Evolutionary conservation across 345 rosid species (phyloP), one percentile per base, ranked within the genome.

Genomic region (Ailanthus altissimus): DNA sequence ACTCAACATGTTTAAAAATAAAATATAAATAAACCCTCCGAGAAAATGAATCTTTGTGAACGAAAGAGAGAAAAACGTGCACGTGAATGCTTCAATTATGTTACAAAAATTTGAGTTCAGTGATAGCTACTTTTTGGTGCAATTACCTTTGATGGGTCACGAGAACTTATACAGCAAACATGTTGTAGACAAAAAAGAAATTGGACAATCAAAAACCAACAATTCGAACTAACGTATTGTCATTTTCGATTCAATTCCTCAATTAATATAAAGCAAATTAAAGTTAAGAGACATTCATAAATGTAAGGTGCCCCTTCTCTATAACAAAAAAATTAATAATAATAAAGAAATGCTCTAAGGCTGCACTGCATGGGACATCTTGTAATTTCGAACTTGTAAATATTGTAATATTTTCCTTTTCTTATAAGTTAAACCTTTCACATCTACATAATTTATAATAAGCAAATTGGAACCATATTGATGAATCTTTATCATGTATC

Each of bases 211-310:
- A 20, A 53, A 42, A 6, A 0, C 40, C 16, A 8, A 13, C 40
- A 43, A 42, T 58, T 25, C 43, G 8, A 43, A 72, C 25, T 9
- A 43, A 72, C 8, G 23, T 42, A 57, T 8, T 9, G 67, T 72
- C 75, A 72, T 43, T 72, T 43, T 72, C 75, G 6, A 12, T 43
- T 58, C 49, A 15, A 23, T n/a, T n/a, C 5, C 38, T 67, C 59
- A 49, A 28, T 16, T 43, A 58, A 42, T 43, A 25, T 5, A 25
- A 43, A 8, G 21, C 14, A 50, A 8, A 51, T 57, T 1, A 32
- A 21, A 36, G 56, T 11, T 14, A 40, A 23, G 47, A 14, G 23
- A 21, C 54, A 72, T 6, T 42, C 2, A 25, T 58, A 28, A 68
- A 68, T 77, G 15, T 18, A 47, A 21, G 65, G 54, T 23, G 64